Percentiles rank a stretch among this genome's conserved stretches.
phyloP scores from a whole-genome alignment of 257 asterid genomes.

The Agastache rugosa region DNA sequence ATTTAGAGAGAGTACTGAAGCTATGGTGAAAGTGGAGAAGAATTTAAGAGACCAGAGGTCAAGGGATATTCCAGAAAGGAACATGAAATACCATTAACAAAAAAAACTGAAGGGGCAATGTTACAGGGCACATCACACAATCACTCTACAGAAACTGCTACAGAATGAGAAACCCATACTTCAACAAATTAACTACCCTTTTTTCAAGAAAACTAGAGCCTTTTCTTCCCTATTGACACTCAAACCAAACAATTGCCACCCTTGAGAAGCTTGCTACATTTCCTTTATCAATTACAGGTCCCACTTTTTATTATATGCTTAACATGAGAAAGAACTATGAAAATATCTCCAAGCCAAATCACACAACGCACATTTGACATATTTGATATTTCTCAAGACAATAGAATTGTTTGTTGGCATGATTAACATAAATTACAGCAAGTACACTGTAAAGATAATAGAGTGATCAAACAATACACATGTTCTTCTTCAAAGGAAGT shows the following conservation, averaged over 20 bases:
- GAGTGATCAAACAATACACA: conserved; percentile 7
- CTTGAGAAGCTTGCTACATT: conserved; percentile 6
- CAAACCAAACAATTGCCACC: conserved; percentile 6
- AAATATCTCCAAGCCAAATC: conserved; percentile 14
- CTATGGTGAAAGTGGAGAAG: neutral
- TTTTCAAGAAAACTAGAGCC: neutral
- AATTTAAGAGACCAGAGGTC: neutral
- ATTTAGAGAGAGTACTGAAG: conserved; percentile 2
- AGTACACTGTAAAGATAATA: neutral
- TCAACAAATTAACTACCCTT: neutral
- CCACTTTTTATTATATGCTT: neutral
- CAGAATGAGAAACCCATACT: neutral
- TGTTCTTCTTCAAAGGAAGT: neutral
- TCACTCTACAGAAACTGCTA: neutral
- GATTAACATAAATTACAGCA: neutral
- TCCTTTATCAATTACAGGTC: neutral
- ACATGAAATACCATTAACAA: conserved; percentile 3
- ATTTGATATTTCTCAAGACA: neutral
- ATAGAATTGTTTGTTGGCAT: neutral
- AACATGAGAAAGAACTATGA: conserved; percentile 6
- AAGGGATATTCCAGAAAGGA: neutral
- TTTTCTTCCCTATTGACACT: neutral
- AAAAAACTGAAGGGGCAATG: neutral
- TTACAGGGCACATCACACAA: neutral
- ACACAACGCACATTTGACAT: neutral